Evolutionary conservation across 768 basidiomycete genomes (phyloP), one percentile per base, ranked within the genome.

Genomic region (Cystobasidium ongulense): DNA sequence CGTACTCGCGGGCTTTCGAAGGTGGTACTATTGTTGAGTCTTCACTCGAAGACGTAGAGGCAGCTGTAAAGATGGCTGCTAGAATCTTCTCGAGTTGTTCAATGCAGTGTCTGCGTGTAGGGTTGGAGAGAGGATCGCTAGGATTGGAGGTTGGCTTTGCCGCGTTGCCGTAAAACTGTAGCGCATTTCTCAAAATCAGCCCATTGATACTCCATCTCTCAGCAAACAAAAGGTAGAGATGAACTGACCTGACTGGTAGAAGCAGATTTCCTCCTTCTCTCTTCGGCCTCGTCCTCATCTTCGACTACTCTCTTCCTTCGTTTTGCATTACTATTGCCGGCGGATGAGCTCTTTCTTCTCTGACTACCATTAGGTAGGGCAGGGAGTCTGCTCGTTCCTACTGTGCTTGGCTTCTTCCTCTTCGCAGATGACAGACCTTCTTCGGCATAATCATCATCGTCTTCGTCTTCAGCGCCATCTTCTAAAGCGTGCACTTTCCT

Each of bases 261-360:
- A 59, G 57, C 57, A 11, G 57, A 17, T n/a, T 21, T 61, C 52
- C 4, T 74, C 54, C 23, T 62, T 81, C 89, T 91, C 53, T 81
- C 82, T 73, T 86, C 86, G 38, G 89, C 87, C 41, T 84, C 84
- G 25, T 84, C 83, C 75, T 87, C 82, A 72, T 89, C 79, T 31
- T 80, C 81, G 59, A 84, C 82, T 79, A 83, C 72, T 87, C 79
- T 89, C 85, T 46, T 66, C 87, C 88, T 29, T 35, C 43, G 50
- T 36, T 61, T 61, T 4, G 31, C 27, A 43, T 27, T 59, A 21
- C 63, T 46, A 64, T 29, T 46, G n/a, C 63, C 63, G 29, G 36
- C 63, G 15, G 33, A 31, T 33, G 87, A 85, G 53, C 84, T 84
- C 79, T 88, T 81, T 53, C 88, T 85, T 50, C 86, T 86, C 70